phyloP scores from a whole-genome alignment of 352 stramenopile genomes.

The Phytophthora fragariae region DNA sequence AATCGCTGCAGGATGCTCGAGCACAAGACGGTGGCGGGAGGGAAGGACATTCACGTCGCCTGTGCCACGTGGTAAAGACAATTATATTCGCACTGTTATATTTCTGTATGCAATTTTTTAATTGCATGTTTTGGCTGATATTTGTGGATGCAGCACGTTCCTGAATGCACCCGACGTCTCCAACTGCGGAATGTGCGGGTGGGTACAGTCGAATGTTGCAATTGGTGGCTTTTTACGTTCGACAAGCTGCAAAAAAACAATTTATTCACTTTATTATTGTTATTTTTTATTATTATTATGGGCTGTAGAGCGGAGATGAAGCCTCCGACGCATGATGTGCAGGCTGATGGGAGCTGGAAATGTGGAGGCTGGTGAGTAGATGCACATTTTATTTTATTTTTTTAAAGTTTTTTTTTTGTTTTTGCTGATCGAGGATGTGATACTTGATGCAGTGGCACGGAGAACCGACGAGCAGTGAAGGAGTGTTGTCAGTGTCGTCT shows the following conservation, averaged over 20 bases:
- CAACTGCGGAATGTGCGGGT: conserved; percentile 80
- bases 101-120: background rate
- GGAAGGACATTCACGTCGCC: conserved; percentile 61
- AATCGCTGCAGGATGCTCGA: conserved; percentile 33
- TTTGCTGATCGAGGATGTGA: background rate
- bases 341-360: conserved; percentile 74
- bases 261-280: background rate
- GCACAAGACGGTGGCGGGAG: conserved; percentile 66
- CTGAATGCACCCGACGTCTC: conserved; percentile 66
- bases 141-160: conserved; percentile 56
- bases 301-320: conserved; percentile 57
- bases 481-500: conserved; percentile 68
- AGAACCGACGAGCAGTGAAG: conserved; percentile 71
- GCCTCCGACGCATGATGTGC: conserved; percentile 73
- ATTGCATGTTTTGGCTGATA: no score
- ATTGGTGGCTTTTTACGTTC: background rate
- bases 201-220: background rate
- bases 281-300: conserved; percentile 1
- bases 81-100: background rate
- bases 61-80: conserved; percentile 60
- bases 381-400: background rate
- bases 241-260: background rate
- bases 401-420: background rate
- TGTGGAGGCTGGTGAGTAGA: conserved; percentile 70
- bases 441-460: conserved; percentile 39